These are phyloP conservation scores for Alternaria sp. DNA, from an alignment of 2,329 filamentous ascomycete species.

Conservation along the genomic window DNA sequence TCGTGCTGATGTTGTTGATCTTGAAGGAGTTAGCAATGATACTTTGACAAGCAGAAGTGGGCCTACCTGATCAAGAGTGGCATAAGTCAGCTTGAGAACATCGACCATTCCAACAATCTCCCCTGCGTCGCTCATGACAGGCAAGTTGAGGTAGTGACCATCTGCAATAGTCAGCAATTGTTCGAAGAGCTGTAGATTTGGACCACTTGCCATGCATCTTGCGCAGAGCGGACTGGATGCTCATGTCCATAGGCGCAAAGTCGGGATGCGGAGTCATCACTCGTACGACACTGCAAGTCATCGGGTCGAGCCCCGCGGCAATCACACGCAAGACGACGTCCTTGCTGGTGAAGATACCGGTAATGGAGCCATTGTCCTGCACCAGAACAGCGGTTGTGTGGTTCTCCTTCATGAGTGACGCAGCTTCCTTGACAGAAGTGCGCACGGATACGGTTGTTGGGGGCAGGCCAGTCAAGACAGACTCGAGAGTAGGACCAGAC, in stretches of 20 bases:
- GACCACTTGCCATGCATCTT: conserved; percentile 91
- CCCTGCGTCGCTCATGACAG: conserved; percentile 95
- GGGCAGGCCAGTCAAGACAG: conserved; percentile 87
- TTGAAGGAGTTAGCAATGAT: conserved; percentile 37
- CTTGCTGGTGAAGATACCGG: conserved; percentile 99
- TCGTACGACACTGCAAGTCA: conserved; percentile 94
- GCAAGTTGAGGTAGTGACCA: conserved; percentile 96
- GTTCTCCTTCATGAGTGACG: conserved; percentile 96
- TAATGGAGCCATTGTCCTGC: conserved; percentile 95
- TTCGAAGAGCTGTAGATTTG: not conserved
- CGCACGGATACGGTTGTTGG: conserved; percentile 94
- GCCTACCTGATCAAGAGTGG: conserved; percentile 88
- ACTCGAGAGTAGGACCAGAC: conserved; percentile 96
- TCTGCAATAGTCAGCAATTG: conserved; percentile 61
- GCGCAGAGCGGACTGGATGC: conserved; percentile 92
- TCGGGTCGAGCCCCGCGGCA: conserved; percentile 90
- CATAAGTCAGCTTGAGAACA: conserved; percentile 96
- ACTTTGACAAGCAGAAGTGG: not conserved
- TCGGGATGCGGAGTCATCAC: conserved; percentile 99
- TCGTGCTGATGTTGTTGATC: conserved; percentile 88
- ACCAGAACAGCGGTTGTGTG: conserved; percentile 96
- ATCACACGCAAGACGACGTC: conserved; percentile 98
- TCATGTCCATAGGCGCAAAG: conserved; percentile 99
- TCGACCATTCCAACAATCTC: conserved; percentile 99
- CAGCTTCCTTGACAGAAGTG: conserved; percentile 95